Percentiles rank a stretch among this genome's conserved stretches.
These are phyloP conservation scores for Bipolaris gigantea DNA, from an alignment of 2,329 filamentous ascomycete species.

Conservation along the genomic window DNA sequence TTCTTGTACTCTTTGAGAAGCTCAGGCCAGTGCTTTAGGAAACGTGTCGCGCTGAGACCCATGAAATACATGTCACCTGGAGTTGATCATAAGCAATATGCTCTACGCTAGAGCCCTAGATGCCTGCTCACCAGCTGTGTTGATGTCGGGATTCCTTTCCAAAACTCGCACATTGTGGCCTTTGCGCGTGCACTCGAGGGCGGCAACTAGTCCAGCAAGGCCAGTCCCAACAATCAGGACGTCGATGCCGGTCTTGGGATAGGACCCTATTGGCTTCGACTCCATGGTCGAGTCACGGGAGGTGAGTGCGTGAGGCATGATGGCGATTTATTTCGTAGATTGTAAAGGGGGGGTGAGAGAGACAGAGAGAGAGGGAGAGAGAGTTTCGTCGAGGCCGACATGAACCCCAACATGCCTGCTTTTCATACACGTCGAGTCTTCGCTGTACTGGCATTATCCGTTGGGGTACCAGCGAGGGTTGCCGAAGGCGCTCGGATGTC, in stretches of 20 bases:
- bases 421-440: constrained; percentile 20
- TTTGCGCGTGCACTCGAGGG: constrained; percentile 46
- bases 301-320: constrained; percentile 48
- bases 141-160: constrained; percentile 53
- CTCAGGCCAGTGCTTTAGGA: constrained; percentile 60
- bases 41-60: constrained; percentile 58
- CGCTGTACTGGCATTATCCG: constrained; percentile 16
- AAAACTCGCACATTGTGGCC: constrained; percentile 47
- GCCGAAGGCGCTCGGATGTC: constrained; percentile 26
- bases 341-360: constrained; percentile 2
- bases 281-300: constrained; percentile 52
- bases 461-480: constrained; percentile 25
- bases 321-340: constrained; percentile 7
- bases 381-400: constrained; percentile 8
- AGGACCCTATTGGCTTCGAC: constrained; percentile 56
- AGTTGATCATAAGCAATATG: constrained; percentile 8
- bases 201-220: constrained; percentile 44
- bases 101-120: not conserved
- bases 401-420: constrained; percentile 3
- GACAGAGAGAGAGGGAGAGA: not conserved
- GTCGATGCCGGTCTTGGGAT: constrained; percentile 48
- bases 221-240: constrained; percentile 47
- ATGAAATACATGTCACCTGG: constrained; percentile 64
- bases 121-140: constrained; percentile 52
- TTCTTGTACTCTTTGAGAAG: constrained; percentile 54